Evolutionary conservation across 78 protist species (phyloP), one percentile per base, ranked within the genome.

Genomic region (Neovahlkampfia damariscottae): DNA sequence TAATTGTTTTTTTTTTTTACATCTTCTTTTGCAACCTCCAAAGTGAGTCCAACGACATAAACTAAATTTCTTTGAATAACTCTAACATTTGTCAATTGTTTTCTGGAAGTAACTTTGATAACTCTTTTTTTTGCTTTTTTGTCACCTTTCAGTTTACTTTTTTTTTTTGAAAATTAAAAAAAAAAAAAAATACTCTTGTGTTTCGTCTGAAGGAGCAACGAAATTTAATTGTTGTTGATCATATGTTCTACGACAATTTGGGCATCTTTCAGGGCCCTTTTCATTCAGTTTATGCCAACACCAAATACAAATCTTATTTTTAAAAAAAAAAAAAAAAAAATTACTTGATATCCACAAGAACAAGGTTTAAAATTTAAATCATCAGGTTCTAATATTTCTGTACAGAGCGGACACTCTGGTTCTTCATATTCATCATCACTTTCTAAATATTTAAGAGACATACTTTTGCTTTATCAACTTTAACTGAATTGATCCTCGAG

Each of bases 41-140:
- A 81, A 1, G 94, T 77, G 2, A 95, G 74, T 29, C 95, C 95
- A 10, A 92, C 86, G n/a, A 89, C 93, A 37, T 91, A 95, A 36
- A 95, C 94, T 37, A 93, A 79, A 67, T 88, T 90, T 32, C 87
- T 70, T 67, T 92, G 96, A 6, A 94, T 72, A 0, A 94, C 98
- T 19, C 98, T 82, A n/a, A 94, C 79, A 31, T 86, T 83, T 28
- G 70, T 72, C 31, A 94, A 71, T 5, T 67, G 70, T 69, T 83
- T 82, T 7, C 90, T 29, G 32, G 76, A 70, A 28, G 30, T 38
- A 19, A 69, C 41, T 40, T 37, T 72, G n/a, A 59, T 73, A 0
- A 58, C 70, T 2, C 77, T 79, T 9, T 83, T 85, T 19, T 75
- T 19, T 30, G 72, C 72, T 69, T 69, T 28, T 69, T 19, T 10